Evolutionary conservation across 179 eudicot genomes (phyloP).

Genomic region (Gypsophila paniculata): DNA sequence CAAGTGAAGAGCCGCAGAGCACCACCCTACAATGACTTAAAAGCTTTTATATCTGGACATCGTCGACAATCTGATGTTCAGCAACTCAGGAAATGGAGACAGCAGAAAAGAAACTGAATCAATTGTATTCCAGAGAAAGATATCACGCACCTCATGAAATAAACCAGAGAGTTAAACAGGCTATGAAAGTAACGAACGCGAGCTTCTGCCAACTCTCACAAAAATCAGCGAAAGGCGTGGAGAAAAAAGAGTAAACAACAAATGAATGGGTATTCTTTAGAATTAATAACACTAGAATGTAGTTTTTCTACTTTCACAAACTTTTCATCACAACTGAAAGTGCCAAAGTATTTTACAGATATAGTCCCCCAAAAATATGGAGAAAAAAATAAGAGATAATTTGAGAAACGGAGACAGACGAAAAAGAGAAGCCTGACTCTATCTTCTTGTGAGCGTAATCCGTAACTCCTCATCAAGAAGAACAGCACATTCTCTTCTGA

Average conservation of each 20-base stretch:
- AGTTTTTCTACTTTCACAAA: slow-evolving; percentile 37
- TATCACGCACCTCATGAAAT: neutral
- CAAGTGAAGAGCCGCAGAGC: no score
- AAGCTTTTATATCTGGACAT: neutral
- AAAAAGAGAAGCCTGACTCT: slow-evolving; percentile 27
- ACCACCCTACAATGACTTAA: no score
- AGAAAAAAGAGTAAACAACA: slow-evolving; percentile 16
- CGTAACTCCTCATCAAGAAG: slow-evolving; percentile 27
- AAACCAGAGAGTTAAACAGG: slow-evolving; percentile 16
- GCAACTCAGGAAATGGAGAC: neutral
- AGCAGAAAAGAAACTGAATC: neutral
- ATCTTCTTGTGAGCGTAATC: slow-evolving; percentile 23
- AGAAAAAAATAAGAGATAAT: slow-evolving; percentile 20
- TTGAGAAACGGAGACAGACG: slow-evolving; percentile 22
- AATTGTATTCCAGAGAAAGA: neutral
- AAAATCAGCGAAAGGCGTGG: slow-evolving; percentile 7
- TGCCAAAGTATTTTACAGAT: slow-evolving; percentile 37
- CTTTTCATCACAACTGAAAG: slow-evolving; percentile 28
- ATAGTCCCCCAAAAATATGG: slow-evolving; percentile 28
- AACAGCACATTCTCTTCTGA: slow-evolving; percentile 48
- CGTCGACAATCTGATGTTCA: neutral
- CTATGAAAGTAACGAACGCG: neutral
- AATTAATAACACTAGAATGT: slow-evolving; percentile 32
- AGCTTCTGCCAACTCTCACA: slow-evolving; percentile 18
- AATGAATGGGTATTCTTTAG: slow-evolving; percentile 25